Evolutionary conservation across 208 protist species (phyloP).

Genomic region (Crithidia fasciculata): DNA sequence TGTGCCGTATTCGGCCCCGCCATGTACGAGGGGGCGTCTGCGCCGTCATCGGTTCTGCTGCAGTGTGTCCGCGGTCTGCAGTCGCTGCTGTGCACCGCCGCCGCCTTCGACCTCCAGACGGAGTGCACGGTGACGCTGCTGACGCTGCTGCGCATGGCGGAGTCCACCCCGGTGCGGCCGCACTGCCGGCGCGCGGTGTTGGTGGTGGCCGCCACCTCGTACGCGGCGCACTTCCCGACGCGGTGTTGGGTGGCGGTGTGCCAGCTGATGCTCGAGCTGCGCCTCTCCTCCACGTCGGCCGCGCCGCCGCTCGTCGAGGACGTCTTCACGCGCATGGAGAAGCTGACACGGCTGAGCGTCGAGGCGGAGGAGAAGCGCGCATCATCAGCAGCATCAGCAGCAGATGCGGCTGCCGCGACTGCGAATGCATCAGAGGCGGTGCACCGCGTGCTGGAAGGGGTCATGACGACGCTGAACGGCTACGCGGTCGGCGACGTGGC

Average conservation of each 20-base stretch:
- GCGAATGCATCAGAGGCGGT: slow-evolving; percentile 38
- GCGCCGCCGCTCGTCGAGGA: slow-evolving; percentile 56
- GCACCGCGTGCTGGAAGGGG: slow-evolving; percentile 55
- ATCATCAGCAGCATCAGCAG: not conserved
- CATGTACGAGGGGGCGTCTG: slow-evolving; percentile 54
- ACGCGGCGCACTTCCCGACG: slow-evolving; percentile 77
- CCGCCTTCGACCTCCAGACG: slow-evolving; percentile 79
- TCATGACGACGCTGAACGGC: slow-evolving; percentile 48
- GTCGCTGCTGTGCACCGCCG: slow-evolving; percentile 67
- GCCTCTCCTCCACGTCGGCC: slow-evolving; percentile 32
- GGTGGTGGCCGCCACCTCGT: slow-evolving; percentile 59
- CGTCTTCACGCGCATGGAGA: slow-evolving; percentile 76
- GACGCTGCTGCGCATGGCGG: slow-evolving; percentile 67
- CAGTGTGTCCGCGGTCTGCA: slow-evolving; percentile 77
- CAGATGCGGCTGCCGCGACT: not conserved
- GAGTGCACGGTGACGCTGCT: slow-evolving; percentile 80
- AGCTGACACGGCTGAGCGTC: slow-evolving; percentile 62
- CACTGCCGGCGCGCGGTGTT: slow-evolving; percentile 63
- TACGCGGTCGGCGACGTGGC: slow-evolving; percentile 43
- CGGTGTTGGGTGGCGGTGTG: slow-evolving; percentile 73
- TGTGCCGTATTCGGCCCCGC: slow-evolving; percentile 84
- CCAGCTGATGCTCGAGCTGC: slow-evolving; percentile 59
- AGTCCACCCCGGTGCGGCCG: slow-evolving; percentile 51
- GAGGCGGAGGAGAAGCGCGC: slow-evolving; percentile 20
- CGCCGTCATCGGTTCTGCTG: slow-evolving; percentile 57